Evolutionary conservation across 2,329 filamentous ascomycete genomes (phyloP).

Genomic region (Xylaria sp.): DNA sequence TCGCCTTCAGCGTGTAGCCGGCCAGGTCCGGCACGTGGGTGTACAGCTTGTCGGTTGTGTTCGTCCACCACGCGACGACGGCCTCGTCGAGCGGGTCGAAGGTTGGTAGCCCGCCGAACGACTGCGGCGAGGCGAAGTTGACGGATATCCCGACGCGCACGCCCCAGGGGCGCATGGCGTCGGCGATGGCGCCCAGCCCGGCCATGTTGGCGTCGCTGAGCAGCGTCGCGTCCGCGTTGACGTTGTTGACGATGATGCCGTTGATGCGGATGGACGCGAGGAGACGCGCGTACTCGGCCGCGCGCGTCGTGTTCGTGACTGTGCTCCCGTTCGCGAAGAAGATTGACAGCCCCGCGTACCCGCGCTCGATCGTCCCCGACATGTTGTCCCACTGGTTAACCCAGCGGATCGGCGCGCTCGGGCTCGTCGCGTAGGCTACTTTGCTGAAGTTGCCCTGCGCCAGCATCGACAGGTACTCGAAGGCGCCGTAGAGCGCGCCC

Average conservation of each 20-base stretch:
- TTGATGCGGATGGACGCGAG: constrained; percentile 75
- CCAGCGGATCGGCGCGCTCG: constrained; percentile 68
- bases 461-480: constrained; percentile 74
- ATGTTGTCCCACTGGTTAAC: constrained; percentile 81
- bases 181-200: constrained; percentile 70
- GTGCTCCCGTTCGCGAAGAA: constrained; percentile 71
- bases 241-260: constrained; percentile 75
- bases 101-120: constrained; percentile 65
- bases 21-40: constrained; percentile 71
- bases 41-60: constrained; percentile 70
- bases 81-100: constrained; percentile 72
- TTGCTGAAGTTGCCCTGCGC: constrained; percentile 55
- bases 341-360: constrained; percentile 74
- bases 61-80: constrained; percentile 72
- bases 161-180: constrained; percentile 74
- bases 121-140: constrained; percentile 73
- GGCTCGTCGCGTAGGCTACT: constrained; percentile 64
- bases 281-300: constrained; percentile 71
- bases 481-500: constrained; percentile 75
- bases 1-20: constrained; percentile 77
- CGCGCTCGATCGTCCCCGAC: constrained; percentile 73
- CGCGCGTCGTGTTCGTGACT: constrained; percentile 68
- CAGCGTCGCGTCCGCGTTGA: constrained; percentile 72
- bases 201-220: constrained; percentile 68
- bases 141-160: constrained; percentile 73